Evolutionary conservation across 371 early-diverging fungal species (phyloP), one percentile per base, ranked within the genome.

Genomic region (Parasitella parasitica): DNA sequence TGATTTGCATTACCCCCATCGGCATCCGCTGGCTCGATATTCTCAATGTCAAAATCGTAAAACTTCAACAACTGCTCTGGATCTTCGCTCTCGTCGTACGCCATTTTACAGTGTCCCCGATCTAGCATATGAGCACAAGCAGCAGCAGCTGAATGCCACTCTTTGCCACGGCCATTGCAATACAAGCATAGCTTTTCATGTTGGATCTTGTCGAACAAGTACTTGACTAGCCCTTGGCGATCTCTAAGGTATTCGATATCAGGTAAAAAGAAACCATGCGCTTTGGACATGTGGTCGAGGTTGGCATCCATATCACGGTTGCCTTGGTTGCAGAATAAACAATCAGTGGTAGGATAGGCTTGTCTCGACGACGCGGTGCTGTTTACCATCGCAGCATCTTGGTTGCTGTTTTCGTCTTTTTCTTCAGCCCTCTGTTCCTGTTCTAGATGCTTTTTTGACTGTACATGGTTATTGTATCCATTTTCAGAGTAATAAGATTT

Each of bases 211-310:
- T 94, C 92, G 8, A 88, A 94, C 28, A 99, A 76, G 69, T 95
- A 97, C 54, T 74, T 72, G 55, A 99, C 76, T 63, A 99, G 75
- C 4, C 97, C 98, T 30, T 83, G 84, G 12, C 90, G 61, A 61
- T 97, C 95, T 2, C 84, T 86, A 30, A 98, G 72, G 66, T 90
- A 96, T 76, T 97, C 98, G 32, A 90, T 78, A 76, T 98, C 96
- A n/a, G 99, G 99, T 59, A 99, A 86, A 71, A 96, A 99, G 81
- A 99, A 94, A 50, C 91, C 88, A 75, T 99, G 99, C 4, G 66
- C 76, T 43, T 73, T 73, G 7, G 86, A 77, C 99, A 99, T 99
- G 76, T 99, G 99, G 12, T 78, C 77, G 59, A 99, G 68, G 66
- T 94, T 96, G 38, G 71, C 59, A 35, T 91, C 89, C 53, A 94